Base-by-base conservation (phyloP, 495 filamentous ascomycete species). In the Xylaria curta region DNA sequence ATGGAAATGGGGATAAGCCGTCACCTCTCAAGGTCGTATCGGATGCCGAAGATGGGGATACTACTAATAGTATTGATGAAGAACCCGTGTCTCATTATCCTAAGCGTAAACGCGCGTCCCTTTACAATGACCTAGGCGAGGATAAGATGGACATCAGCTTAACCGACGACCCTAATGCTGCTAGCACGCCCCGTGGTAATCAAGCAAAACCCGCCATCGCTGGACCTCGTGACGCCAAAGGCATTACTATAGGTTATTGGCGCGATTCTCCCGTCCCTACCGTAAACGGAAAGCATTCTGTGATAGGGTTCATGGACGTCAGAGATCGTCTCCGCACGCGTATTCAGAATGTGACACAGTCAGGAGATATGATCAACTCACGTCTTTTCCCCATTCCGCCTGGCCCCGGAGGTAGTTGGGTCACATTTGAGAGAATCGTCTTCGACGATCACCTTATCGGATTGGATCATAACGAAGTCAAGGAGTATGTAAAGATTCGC, bases 341-440 rank as follows among this genome's bases (percentile, higher is more conserved):
- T 5, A 85, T 87, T 51, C 82, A 84, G 72, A 72, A 74, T 0
- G 79, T 76, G 2, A 81, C 79, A 46, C 76, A 82, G 42, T 71
- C 76, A 17, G 85, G 84, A 24, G 78, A 80, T 13, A 72, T 73
- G 31, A 77, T 88, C 46, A 80, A 82, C 44, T 66, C 70, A 53
- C 78, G 79, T 42, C 54, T 79, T 0, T 85, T 79, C 47, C 84
- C 83, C 31, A 74, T 86, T 58, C 85, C 86, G 2, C 81, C 82
- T 8, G 86, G 86, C 10, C 85, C 86, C 17, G 87, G 87, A 28
- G 86, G 85, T 56, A 87, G 85, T 72, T 88, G 86, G 87, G 85
- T 87, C 26, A 87, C 85, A 0, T 87, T 88, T 44, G 82, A 86
- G 58, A 78, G 84, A 65, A 80, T 88, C 19, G 84, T 85, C 33